These are phyloP conservation scores for Arachis stenosperma DNA, from an alignment of 306 rosid species.

Conservation along the genomic window DNA sequence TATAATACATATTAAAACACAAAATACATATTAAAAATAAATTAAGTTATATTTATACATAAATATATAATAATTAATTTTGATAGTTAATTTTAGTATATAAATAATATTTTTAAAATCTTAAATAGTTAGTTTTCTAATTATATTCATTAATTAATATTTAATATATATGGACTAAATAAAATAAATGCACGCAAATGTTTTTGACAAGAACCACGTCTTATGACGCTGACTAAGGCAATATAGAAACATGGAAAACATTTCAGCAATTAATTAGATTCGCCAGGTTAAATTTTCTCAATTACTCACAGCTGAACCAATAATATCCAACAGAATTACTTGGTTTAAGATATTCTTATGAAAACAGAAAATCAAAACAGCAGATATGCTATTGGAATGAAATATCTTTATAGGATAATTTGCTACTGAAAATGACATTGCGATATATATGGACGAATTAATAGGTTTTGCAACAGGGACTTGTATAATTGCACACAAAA, in stretches of 20 bases:
- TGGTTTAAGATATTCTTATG: conserved; percentile 22
- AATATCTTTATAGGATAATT: conserved; percentile 37
- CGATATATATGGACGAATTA: conserved; percentile 28
- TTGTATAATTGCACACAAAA: too few relatives aligned
- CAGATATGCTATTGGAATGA: conserved; percentile 12
- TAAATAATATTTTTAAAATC: too few relatives aligned
- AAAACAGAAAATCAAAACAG: background rate
- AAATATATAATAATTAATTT: too few relatives aligned
- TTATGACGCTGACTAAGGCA: background rate
- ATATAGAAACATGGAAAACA: background rate
- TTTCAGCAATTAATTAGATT: background rate
- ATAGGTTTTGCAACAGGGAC: background rate
- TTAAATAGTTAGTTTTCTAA: too few relatives aligned
- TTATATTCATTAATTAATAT: too few relatives aligned
- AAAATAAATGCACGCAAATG: too few relatives aligned
- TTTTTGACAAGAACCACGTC: background rate
- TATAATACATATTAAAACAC: too few relatives aligned
- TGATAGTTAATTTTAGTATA: too few relatives aligned
- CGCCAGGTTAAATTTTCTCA: background rate
- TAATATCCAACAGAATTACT: background rate
- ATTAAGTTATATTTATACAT: too few relatives aligned
- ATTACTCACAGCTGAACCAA: background rate
- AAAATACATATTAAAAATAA: too few relatives aligned
- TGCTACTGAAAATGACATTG: conserved; percentile 38
- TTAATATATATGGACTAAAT: too few relatives aligned